Evolutionary conservation across 345 rosid genomes (phyloP).

Genomic region (Raphanus raphanistrum): DNA sequence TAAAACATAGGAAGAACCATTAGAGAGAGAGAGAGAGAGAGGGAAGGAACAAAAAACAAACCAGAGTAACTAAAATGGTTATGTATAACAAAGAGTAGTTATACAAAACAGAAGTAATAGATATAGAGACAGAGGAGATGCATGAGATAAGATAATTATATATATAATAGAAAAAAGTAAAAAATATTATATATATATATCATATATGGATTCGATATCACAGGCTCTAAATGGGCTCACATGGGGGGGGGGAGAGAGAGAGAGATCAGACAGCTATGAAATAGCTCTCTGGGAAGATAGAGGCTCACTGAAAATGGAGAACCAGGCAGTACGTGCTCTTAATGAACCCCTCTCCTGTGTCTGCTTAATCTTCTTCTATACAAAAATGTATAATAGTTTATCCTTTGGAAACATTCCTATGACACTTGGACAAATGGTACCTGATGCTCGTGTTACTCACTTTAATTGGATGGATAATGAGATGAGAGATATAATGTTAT

Average conservation of each 20-base stretch:
- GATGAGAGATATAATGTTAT: no score
- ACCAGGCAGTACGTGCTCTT: no score
- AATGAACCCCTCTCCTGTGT: no score
- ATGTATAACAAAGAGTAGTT: constrained; percentile 42
- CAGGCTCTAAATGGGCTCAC: constrained; percentile 38
- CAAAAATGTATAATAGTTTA: no score
- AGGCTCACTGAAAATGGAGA: no score
- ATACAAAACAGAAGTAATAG: constrained; percentile 37
- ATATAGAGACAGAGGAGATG: constrained; percentile 16
- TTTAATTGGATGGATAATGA: no score
- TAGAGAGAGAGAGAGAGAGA: constrained; percentile 28
- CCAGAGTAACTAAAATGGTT: constrained; percentile 39
- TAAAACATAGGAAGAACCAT: constrained; percentile 13
- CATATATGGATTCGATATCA: constrained; percentile 33
- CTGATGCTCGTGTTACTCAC: no score
- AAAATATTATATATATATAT: no score
- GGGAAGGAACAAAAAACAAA: constrained; percentile 8
- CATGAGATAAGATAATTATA: constrained; percentile 31
- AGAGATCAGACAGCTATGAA: constrained; percentile 40
- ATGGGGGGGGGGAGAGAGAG: constrained; percentile 14
- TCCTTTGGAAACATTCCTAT: no score
- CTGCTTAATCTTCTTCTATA: no score
- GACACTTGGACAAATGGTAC: no score
- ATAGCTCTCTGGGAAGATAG: constrained; percentile 20
- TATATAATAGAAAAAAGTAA: constrained; percentile 15